phyloP scores from a whole-genome alignment of 345 rosid species.

The Murraya paniculata region DNA sequence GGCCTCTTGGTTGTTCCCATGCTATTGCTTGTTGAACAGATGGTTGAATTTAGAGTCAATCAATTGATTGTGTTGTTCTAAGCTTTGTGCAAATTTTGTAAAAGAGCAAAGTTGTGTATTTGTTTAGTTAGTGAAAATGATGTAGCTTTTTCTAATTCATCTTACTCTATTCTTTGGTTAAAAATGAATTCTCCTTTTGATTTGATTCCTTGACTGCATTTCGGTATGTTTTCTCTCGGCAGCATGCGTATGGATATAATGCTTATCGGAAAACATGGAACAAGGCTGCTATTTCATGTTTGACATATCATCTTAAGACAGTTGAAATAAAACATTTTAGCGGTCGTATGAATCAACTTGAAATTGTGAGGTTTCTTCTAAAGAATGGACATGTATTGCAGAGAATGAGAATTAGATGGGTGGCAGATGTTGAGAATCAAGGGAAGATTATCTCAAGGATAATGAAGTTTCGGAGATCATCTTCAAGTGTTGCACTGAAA shows the following conservation, averaged over 20 bases:
- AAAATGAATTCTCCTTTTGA: background rate
- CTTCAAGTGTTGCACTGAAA: background rate
- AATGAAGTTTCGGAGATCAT: background rate
- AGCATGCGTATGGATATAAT: fast-evolving
- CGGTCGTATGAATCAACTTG: background rate
- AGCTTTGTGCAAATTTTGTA: too few relatives aligned
- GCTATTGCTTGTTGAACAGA: too few relatives aligned
- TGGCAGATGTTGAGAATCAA: background rate
- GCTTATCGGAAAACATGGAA: background rate
- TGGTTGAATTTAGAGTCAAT: too few relatives aligned
- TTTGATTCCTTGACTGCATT: background rate
- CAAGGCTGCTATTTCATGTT: background rate
- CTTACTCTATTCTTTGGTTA: background rate
- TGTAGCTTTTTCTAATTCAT: background rate
- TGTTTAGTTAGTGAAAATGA: background rate
- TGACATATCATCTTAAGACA: background rate
- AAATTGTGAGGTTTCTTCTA: background rate
- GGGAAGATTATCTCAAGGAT: background rate
- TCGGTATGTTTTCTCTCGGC: background rate
- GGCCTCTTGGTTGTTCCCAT: too few relatives aligned
- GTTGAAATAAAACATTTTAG: background rate
- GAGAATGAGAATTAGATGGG: background rate
- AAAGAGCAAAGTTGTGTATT: too few relatives aligned
- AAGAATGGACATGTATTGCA: background rate
- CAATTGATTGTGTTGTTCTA: too few relatives aligned